Conservation (phyloP, 2,329 filamentous ascomycete species). For the Pseudonectria foliicola region DNA sequence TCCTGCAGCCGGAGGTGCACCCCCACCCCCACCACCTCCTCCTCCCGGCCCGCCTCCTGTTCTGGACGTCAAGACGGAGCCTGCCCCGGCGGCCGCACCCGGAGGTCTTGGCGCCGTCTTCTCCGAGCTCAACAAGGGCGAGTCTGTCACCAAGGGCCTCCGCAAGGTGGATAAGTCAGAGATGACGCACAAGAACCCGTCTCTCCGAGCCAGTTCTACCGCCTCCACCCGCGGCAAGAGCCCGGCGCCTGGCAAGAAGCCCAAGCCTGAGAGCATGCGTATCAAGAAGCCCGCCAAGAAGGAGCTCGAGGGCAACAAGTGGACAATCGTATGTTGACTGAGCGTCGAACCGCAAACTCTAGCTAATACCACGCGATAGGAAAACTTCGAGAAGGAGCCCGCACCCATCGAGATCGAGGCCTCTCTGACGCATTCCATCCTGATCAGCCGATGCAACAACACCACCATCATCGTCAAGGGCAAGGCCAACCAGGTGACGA, state of each 20-base stretch:
- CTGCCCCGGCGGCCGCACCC: constrained; percentile 25
- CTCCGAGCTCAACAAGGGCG: constrained; percentile 81
- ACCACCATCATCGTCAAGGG: constrained; percentile 82
- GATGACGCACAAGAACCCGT: constrained; percentile 98
- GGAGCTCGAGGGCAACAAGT: constrained; percentile 83
- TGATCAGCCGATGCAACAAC: constrained; percentile 88
- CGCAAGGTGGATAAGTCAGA: constrained; percentile 91
- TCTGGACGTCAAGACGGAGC: constrained; percentile 48
- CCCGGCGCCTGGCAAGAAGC: constrained; percentile 79
- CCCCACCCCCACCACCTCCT: constrained; percentile 54
- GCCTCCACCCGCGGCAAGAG: constrained; percentile 63
- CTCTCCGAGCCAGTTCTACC: constrained; percentile 64
- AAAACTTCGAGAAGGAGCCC: constrained; percentile 78
- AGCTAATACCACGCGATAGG: constrained; percentile 37
- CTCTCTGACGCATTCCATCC: constrained; percentile 75
- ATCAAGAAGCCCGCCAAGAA: constrained; percentile 74
- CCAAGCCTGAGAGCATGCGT: constrained; percentile 79
- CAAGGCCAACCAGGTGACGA: constrained; percentile 93
- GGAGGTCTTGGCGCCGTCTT: constrained; percentile 82
- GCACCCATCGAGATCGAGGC: constrained; percentile 76
- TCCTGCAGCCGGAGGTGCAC: constrained; percentile 45
- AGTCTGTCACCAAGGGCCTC: constrained; percentile 78
- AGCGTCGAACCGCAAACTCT: neutral
- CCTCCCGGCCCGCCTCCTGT: constrained; percentile 60
- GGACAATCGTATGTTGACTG: constrained; percentile 62